Evolutionary conservation across 2,329 filamentous ascomycete genomes (phyloP).

Genomic region (Metarhizium humberi): DNA sequence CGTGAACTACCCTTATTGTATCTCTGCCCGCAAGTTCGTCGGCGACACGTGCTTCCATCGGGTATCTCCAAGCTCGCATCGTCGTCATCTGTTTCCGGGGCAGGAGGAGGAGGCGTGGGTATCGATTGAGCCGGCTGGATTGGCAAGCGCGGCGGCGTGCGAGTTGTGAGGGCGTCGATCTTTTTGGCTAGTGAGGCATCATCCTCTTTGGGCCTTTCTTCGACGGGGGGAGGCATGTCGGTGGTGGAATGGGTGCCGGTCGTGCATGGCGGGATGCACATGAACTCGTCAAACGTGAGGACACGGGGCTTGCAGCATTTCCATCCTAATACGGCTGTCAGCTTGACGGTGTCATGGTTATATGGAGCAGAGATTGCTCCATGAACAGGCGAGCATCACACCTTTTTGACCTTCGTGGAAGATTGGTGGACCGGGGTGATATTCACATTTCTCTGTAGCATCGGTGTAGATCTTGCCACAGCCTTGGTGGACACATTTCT

Average conservation of each 20-base stretch:
- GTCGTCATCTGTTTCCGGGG: constrained; percentile 78
- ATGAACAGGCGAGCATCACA: constrained; percentile 27
- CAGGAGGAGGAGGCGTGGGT: constrained; percentile 46
- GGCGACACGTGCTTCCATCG: constrained; percentile 65
- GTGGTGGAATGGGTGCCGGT: constrained; percentile 86
- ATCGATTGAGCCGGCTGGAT: constrained; percentile 35
- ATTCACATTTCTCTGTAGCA: constrained; percentile 72
- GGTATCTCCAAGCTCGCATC: constrained; percentile 67
- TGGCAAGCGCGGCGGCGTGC: constrained; percentile 31
- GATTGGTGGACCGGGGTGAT: constrained; percentile 87
- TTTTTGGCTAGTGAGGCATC: constrained; percentile 32
- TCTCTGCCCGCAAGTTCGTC: constrained; percentile 60
- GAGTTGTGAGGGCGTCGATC: constrained; percentile 40
- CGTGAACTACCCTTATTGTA: constrained; percentile 54
- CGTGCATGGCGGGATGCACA: constrained; percentile 84
- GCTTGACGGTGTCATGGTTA: neutral
- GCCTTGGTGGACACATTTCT: constrained; percentile 93
- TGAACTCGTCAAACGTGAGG: constrained; percentile 96
- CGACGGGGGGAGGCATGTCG: constrained; percentile 55
- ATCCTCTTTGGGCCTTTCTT: constrained; percentile 43
- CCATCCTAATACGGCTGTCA: constrained; percentile 57
- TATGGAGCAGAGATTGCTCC: neutral
- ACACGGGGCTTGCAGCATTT: constrained; percentile 98
- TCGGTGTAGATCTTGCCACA: constrained; percentile 86
- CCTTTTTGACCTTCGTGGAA: constrained; percentile 99